A percentile compares a stretch with the other conserved stretches of the same genome.
Evolutionary conservation across 2,329 filamentous ascomycete species (phyloP).

Genomic region (Claviceps sp.): DNA sequence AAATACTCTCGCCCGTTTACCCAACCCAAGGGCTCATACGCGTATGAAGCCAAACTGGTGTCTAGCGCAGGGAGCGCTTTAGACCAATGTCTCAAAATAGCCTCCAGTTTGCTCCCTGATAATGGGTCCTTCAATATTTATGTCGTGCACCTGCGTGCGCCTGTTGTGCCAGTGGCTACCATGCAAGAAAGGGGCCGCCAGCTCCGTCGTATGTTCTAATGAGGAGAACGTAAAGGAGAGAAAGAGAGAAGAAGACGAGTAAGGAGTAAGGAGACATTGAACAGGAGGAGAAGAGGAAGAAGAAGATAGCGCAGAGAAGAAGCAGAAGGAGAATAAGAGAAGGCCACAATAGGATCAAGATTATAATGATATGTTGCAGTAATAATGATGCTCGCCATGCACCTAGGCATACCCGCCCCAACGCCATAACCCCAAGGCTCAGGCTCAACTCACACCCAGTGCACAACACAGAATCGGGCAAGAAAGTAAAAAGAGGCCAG

Average conservation of each 20-base stretch:
- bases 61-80: not conserved
- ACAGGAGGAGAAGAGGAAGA: not conserved
- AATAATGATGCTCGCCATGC: not conserved
- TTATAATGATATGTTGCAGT: not conserved
- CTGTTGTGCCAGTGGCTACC: not conserved
- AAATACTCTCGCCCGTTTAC: not conserved
- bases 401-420: too few relatives aligned
- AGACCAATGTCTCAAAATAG: not conserved
- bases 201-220: not conserved
- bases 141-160: not conserved
- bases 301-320: not conserved
- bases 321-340: not conserved
- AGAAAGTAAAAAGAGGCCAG: not conserved
- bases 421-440: not conserved
- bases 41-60: not conserved
- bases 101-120: not conserved
- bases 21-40: not conserved
- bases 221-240: not conserved
- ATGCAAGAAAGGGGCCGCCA: not conserved
- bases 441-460: not conserved
- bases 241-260: not conserved
- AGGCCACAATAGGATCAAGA: not conserved
- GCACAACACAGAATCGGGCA: slow-evolving; percentile 1
- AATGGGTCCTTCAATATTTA: not conserved
- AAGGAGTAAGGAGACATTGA: not conserved